Evolutionary conservation across 495 filamentous ascomycete genomes (phyloP), one percentile per base, ranked within the genome.

Genomic region (Xylaria cubensis): DNA sequence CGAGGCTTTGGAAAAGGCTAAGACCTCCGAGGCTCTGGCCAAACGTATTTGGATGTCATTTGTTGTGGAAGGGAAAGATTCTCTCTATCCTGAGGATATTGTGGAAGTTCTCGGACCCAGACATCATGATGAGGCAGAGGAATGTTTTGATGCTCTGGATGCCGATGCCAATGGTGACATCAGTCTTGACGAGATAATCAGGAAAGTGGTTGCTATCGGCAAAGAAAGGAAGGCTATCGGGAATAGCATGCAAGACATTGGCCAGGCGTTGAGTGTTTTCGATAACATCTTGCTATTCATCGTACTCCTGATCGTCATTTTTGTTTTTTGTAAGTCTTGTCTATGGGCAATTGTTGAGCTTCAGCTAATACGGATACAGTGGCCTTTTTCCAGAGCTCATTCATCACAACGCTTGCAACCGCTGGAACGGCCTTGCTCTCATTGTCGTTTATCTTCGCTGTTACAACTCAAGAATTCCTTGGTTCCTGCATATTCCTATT

Each of bases 401-500:
- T 97, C 72, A 89, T 92, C 51, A 93, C 93, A 9, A 97, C 94
- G 24, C 90, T 99, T 32, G 92, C 95, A 2, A 97, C 96, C n/a
- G 93, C 94, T 67, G 96, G 95, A 66, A 97, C 95, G n/a, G 90
- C 95, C 2, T 86, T 99, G 59, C 90, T 99, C 8, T 97, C 95
- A 5, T 82, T 98, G 59, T 97, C 94, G 64, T 99, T 98, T 82
- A 91, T 98, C 70, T 98, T 99, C 79, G 89, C 94, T 21, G 90
- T 90, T 72, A 98, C 94, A 4, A 90, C 92, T 0, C 95, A 98
- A 81, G 96, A 99, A 81, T 90, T 99, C 66, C 87, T 98, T 15
- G 95, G 94, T 59, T 97, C 93, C 21, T 98, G 95, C 84, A 97
- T 99, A 80, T 99, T 99, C 84, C 86, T 99, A 7, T 98, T 99